These are phyloP conservation scores for Kitagawia praeruptora DNA, from an alignment of 129 eudicot genomes.

Conservation along the genomic window DNA sequence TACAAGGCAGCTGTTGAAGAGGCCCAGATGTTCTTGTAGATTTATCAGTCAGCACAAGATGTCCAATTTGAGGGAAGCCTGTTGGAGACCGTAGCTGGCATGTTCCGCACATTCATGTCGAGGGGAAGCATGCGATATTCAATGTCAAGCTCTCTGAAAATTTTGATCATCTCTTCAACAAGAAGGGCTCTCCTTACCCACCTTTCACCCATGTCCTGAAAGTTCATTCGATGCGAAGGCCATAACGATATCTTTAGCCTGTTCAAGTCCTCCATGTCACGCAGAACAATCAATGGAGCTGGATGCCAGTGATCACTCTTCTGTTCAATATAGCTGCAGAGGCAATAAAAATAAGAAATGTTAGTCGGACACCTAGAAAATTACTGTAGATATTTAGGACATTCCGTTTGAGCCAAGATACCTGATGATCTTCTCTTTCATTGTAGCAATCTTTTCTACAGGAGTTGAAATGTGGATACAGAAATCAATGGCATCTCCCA, in stretches of 20 bases:
- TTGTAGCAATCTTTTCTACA: slow-evolving; percentile 29
- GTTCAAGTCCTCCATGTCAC: slow-evolving; percentile 28
- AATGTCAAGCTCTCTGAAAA: slow-evolving; percentile 31
- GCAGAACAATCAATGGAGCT: slow-evolving; percentile 19
- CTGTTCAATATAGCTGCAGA: slow-evolving; percentile 30
- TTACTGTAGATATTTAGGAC: neutral
- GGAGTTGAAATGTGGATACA: slow-evolving; percentile 38
- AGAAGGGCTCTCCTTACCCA: slow-evolving; percentile 28
- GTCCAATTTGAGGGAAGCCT: slow-evolving; percentile 72
- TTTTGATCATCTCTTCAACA: slow-evolving; percentile 31
- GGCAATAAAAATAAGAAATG: neutral
- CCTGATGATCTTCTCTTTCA: slow-evolving; percentile 39
- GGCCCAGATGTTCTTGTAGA: neutral
- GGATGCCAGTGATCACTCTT: slow-evolving; percentile 42
- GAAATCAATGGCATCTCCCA: slow-evolving; percentile 47
- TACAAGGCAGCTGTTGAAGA: neutral
- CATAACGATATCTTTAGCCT: slow-evolving; percentile 32
- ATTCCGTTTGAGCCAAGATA: neutral
- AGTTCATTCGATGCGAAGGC: slow-evolving; percentile 31
- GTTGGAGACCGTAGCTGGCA: slow-evolving; percentile 44
- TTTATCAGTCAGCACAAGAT: slow-evolving; percentile 31
- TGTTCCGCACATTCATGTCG: slow-evolving; percentile 61
- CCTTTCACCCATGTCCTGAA: slow-evolving; percentile 32
- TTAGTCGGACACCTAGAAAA: neutral
- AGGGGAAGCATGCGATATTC: slow-evolving; percentile 31